A percentile compares a stretch with the other conserved stretches of the same genome.
These are phyloP conservation scores for Mangifera indica DNA, from an alignment of 345 rosid species.

Conservation along the genomic window DNA sequence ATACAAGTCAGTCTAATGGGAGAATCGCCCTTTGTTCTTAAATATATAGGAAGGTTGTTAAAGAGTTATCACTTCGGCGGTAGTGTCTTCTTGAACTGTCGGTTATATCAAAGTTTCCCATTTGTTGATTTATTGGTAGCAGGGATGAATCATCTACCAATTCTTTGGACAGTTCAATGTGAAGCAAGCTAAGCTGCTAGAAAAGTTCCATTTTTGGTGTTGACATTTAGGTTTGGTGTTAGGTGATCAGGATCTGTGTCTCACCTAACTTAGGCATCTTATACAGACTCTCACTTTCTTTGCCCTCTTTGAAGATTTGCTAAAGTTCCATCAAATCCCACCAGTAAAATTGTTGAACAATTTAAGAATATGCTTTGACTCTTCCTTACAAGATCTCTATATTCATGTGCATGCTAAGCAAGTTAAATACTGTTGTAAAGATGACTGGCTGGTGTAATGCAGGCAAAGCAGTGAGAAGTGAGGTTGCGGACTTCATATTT, in stretches of 20 bases:
- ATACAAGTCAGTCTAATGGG: not conserved
- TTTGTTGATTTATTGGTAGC: not conserved
- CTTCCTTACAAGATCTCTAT: not conserved
- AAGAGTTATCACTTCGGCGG: not conserved
- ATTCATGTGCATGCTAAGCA: not conserved
- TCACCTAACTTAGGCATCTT: slow-evolving; percentile 2
- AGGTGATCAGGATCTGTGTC: not conserved
- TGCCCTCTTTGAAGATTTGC: not conserved
- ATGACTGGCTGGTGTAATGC: not conserved
- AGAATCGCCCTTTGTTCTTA: not conserved
- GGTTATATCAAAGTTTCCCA: not conserved
- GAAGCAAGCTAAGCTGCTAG: not conserved
- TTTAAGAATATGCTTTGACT: slow-evolving; percentile 7
- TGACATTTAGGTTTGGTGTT: slow-evolving; percentile 3
- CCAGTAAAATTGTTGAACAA: not conserved
- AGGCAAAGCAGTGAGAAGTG: slow-evolving; percentile 38
- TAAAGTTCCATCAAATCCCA: too few relatives aligned
- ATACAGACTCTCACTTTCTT: not conserved
- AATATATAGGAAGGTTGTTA: too few relatives aligned
- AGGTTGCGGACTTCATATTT: not conserved
- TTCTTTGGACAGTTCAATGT: not conserved
- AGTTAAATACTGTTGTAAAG: not conserved
- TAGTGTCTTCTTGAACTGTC: not conserved
- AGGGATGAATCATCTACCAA: not conserved
- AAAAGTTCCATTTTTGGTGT: not conserved